phyloP scores from a whole-genome alignment of 176 grass and related monocot species.

The Hordeum marinum region DNA sequence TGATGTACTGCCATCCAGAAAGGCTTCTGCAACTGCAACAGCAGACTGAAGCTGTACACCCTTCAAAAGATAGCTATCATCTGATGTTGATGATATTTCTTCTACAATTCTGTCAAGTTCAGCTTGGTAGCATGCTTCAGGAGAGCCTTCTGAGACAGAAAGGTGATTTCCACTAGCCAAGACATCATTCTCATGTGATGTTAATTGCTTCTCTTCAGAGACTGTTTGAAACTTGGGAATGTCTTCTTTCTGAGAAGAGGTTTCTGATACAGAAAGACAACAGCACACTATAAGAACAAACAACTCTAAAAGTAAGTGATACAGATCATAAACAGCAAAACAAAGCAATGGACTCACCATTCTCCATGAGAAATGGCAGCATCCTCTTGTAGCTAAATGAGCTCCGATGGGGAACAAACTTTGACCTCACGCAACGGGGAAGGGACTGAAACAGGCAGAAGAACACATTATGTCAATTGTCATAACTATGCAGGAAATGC shows the following conservation, averaged over 20 bases:
- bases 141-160: not conserved
- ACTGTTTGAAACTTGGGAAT: constrained; percentile 20
- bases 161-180: not conserved
- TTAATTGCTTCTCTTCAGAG: not conserved
- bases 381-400: constrained; percentile 88
- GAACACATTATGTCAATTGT: not conserved
- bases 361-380: constrained; percentile 82
- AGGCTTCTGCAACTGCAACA: constrained; percentile 7
- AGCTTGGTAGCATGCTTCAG: not conserved
- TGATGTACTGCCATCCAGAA: constrained; percentile 13
- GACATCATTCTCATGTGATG: not conserved
- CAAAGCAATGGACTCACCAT: constrained; percentile 28
- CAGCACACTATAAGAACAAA: constrained; percentile 26
- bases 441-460: constrained; percentile 42
- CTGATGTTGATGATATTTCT: constrained; percentile 8
- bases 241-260: constrained; percentile 17
- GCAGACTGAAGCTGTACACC: not conserved
- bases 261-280: constrained; percentile 29
- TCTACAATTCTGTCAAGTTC: not conserved
- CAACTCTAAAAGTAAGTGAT: not conserved
- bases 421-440: constrained; percentile 37
- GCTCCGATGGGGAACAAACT: constrained; percentile 47
- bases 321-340: not conserved
- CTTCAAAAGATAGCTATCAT: not conserved
- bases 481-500: not conserved